Base-by-base conservation (phyloP, 2,329 filamentous ascomycete genomes). In the Fusarium cyanostomum region DNA sequence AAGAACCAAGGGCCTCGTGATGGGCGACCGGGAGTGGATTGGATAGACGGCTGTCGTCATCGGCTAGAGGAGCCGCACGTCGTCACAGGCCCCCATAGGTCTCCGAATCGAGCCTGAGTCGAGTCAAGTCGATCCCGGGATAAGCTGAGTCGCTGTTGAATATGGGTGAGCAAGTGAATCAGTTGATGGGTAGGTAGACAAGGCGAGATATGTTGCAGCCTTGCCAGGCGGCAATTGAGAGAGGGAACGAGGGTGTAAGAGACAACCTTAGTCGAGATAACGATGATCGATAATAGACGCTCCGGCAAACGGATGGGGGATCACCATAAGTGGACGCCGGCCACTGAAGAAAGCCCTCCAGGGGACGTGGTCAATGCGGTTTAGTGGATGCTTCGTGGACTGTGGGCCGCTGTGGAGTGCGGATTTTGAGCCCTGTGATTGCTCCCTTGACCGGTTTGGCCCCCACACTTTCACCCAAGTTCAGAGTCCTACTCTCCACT, bases 21-120 rank as follows among this genome's bases (percentile, higher is more conserved):
- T 71, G 66, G 52, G 45, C 56, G 52, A 51, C 62, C 45, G 56
- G 55, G 64, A 68, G 54, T 67, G 63, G 66, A 66, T 54, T 52
- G 66, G 68, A 61, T 52, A 52, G 55, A 44, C 52, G 55, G 52
- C 52, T 67, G 64, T 63, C 69, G 69, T 71, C 69, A 71, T 71
- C 68, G 69, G 68, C 68, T 68, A 68, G 69, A 66, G 59, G 69
- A 66, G 59, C 62, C 59, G 64, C 62, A 71, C 65, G 64, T 71
- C 65, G 64, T 71, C 68, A 71, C 60, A 65, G 52, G 50, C 41
- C 43, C 30, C 43, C 30, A 35, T 37, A 37, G 6, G 43, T 39
- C 26, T 35, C 31, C 44, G 49, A 60, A 50, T 60, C 44, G 56
- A 37, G 35, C 38, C 24, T 18, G 37, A 43, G 31, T 48, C 39